Evolutionary conservation across 129 eudicot species (phyloP).

Genomic region (Solidago caesia): DNA sequence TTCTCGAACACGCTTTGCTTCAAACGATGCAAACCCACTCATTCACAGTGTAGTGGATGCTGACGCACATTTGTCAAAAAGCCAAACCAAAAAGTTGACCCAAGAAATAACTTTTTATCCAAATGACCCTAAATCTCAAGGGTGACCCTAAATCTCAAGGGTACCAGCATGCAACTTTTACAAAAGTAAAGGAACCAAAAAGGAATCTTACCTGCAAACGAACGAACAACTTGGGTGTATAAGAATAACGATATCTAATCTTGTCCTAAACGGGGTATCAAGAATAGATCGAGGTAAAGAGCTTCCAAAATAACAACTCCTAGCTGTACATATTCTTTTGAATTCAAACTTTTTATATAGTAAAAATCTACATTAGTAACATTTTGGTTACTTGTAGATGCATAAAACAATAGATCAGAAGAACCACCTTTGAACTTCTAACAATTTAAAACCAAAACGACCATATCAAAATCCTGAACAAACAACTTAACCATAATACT

Average conservation of each 20-base stretch:
- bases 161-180: conserved; percentile 38
- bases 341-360: conserved; percentile 12
- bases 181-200: conserved; percentile 35
- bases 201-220: conserved; percentile 16
- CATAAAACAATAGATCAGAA: conserved; percentile 25
- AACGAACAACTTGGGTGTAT: no score
- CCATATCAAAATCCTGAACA: conserved; percentile 15
- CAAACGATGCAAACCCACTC: conserved; percentile 35
- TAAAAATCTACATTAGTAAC: conserved; percentile 36
- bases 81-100: conserved; percentile 29
- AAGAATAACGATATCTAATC: background rate
- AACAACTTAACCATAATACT: conserved; percentile 28
- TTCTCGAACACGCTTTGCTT: conserved; percentile 52
- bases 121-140: conserved; percentile 19
- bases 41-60: conserved; percentile 21
- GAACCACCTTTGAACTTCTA: conserved; percentile 29
- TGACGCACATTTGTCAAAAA: conserved; percentile 25
- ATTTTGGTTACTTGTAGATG: conserved; percentile 41
- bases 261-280: no score
- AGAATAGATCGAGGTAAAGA: no score
- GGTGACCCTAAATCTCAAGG: conserved; percentile 21
- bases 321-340: background rate
- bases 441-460: conserved; percentile 16
- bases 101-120: conserved; percentile 11
- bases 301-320: no score